These are phyloP conservation scores for Naegleria fowleri DNA, from an alignment of 208 protist genomes.

Conservation along the genomic window DNA sequence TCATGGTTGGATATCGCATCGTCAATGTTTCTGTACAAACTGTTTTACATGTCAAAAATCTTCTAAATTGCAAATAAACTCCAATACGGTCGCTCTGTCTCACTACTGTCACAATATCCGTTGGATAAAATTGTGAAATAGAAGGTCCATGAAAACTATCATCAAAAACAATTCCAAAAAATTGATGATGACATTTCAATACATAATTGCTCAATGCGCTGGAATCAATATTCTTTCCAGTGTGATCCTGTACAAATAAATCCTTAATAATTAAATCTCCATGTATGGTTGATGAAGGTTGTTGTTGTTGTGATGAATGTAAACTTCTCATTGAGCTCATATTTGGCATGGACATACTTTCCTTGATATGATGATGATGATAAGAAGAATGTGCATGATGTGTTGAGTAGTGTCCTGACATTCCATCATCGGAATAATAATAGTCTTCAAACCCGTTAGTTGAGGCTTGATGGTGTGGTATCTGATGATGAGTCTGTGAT, in stretches of 20 bases:
- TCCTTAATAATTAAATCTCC: not conserved
- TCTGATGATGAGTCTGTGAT: too few species aligned
- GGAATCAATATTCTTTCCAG: not conserved
- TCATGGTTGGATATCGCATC: not conserved
- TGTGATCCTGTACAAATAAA: not conserved
- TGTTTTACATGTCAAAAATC: not conserved
- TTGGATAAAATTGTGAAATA: slow-evolving; percentile 23
- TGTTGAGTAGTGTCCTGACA: too few species aligned
- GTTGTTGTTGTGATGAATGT: not conserved
- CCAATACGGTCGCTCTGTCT: slow-evolving; percentile 10
- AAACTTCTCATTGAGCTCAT: not conserved
- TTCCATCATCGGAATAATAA: too few species aligned
- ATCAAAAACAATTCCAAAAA: slow-evolving; percentile 2
- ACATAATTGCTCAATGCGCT: not conserved
- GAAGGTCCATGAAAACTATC: not conserved
- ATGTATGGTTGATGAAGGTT: not conserved
- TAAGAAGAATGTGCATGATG: too few species aligned
- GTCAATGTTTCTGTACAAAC: too few species aligned
- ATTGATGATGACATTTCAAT: not conserved
- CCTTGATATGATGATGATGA: not conserved
- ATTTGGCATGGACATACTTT: not conserved
- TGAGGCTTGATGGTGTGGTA: not conserved
- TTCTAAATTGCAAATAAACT: slow-evolving; percentile 6
- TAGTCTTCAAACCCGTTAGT: too few species aligned
- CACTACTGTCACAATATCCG: not conserved